These are phyloP conservation scores for Arachis hypogaea DNA, from an alignment of 306 rosid species.

Conservation along the genomic window DNA sequence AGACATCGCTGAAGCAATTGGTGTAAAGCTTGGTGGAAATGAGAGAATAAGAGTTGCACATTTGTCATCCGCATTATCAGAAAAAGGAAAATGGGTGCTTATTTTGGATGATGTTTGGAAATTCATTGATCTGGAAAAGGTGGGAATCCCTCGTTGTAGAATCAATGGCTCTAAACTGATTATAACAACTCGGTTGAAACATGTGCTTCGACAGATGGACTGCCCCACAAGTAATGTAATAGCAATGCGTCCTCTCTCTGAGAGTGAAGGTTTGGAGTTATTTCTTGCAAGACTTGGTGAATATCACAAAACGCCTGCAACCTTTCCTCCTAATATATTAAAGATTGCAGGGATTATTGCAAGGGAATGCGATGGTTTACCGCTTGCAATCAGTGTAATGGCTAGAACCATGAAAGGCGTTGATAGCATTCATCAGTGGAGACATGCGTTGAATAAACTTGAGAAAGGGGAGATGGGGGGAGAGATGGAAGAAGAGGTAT, in stretches of 20 bases:
- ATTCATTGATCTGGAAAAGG: slow-evolving; percentile 25
- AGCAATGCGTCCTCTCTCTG: background rate
- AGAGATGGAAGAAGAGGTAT: slow-evolving; percentile 19
- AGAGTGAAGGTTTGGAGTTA: slow-evolving; percentile 17
- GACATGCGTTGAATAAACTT: background rate
- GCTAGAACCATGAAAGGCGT: slow-evolving; percentile 23
- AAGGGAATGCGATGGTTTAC: background rate
- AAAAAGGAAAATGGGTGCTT: background rate
- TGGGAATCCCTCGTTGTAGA: slow-evolving; percentile 14
- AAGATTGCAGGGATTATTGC: background rate
- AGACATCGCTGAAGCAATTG: slow-evolving; percentile 28
- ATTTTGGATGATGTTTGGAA: slow-evolving; percentile 52
- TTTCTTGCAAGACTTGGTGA: slow-evolving; percentile 27
- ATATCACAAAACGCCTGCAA: background rate
- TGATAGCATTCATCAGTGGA: background rate
- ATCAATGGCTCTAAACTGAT: slow-evolving; percentile 38
- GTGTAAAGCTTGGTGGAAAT: slow-evolving; percentile 22
- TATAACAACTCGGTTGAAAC: slow-evolving; percentile 34
- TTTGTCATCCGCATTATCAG: background rate
- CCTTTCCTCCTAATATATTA: background rate
- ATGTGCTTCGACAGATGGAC: slow-evolving; percentile 33
- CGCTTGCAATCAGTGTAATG: slow-evolving; percentile 31
- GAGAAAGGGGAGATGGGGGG: background rate
- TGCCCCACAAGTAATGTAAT: background rate
- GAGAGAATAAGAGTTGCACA: slow-evolving; percentile 9